Evolutionary conservation across 441 rosid genomes (phyloP).

Genomic region (Cnidoscolus chayamansa): DNA sequence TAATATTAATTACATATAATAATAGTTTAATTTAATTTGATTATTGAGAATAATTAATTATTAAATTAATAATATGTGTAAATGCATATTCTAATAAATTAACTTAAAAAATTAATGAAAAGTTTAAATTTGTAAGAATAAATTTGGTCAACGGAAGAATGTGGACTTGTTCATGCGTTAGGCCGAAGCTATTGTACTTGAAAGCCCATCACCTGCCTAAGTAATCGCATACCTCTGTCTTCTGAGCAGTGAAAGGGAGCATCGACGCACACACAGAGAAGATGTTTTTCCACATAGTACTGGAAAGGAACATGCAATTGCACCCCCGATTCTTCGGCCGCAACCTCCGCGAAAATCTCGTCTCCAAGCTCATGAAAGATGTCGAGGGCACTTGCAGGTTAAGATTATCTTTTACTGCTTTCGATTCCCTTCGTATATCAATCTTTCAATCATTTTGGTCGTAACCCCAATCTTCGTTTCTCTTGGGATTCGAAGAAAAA

Average conservation of each 20-base stretch:
- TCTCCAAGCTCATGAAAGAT: conserved; percentile 88
- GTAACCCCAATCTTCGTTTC: neutral
- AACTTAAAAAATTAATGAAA: too few species aligned
- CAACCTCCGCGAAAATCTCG: conserved; percentile 79
- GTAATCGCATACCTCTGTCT: too few species aligned
- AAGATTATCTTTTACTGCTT: neutral
- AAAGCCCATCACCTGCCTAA: too few species aligned
- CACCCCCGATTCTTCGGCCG: conserved; percentile 94
- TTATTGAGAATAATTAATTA: too few species aligned
- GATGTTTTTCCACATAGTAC: conserved; percentile 84
- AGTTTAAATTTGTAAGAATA: too few species aligned
- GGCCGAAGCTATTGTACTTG: too few species aligned
- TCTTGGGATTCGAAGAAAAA: neutral
- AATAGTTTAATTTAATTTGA: too few species aligned
- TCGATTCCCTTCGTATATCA: neutral
- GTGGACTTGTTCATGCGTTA: too few species aligned
- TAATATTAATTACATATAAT: too few species aligned
- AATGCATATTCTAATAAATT: too few species aligned
- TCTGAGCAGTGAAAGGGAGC: neutral
- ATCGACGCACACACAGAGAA: neutral
- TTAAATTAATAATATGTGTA: too few species aligned
- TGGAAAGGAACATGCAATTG: conserved; percentile 88
- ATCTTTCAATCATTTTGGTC: neutral
- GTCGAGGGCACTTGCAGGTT: conserved; percentile 99
- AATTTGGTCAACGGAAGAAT: too few species aligned